These are phyloP conservation scores for Fragaria ananassa DNA, from an alignment of 306 rosid species.

Conservation along the genomic window DNA sequence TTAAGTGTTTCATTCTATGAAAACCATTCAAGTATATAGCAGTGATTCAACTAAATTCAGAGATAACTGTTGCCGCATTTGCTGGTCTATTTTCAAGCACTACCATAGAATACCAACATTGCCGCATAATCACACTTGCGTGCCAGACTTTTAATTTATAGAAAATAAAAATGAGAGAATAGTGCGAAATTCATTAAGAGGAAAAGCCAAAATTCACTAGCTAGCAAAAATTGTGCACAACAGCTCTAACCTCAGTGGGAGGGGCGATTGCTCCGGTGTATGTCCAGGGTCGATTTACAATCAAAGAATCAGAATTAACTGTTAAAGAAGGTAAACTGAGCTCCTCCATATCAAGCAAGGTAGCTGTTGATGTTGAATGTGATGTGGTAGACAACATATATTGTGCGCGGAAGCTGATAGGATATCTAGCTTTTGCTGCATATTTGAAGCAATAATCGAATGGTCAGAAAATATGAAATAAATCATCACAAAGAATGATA, in stretches of 20 bases:
- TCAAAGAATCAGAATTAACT: conserved; percentile 36
- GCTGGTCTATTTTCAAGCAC: too few relatives aligned
- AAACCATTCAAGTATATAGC: too few relatives aligned
- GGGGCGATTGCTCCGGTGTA: conserved; percentile 42
- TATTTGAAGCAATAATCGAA: conserved; percentile 7
- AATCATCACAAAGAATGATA: background rate
- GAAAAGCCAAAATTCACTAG: too few relatives aligned
- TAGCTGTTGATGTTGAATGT: conserved; percentile 43
- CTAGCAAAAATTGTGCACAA: background rate
- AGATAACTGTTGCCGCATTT: too few relatives aligned
- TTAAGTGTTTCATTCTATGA: background rate
- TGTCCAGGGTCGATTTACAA: conserved; percentile 48
- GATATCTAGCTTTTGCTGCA: conserved; percentile 65
- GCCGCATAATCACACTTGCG: too few relatives aligned
- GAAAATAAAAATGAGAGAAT: too few relatives aligned
- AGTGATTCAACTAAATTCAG: too few relatives aligned
- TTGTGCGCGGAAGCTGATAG: conserved; percentile 47
- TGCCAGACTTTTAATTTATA: too few relatives aligned
- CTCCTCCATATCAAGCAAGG: conserved; percentile 53
- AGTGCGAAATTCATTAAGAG: too few relatives aligned
- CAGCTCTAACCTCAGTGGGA: conserved; percentile 42
- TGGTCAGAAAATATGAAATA: background rate
- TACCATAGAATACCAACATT: too few relatives aligned
- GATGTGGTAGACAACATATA: conserved; percentile 57
- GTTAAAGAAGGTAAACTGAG: conserved; percentile 49